phyloP scores from a whole-genome alignment of 2,329 filamentous ascomycete genomes.

The Paecilomyces sp. region DNA sequence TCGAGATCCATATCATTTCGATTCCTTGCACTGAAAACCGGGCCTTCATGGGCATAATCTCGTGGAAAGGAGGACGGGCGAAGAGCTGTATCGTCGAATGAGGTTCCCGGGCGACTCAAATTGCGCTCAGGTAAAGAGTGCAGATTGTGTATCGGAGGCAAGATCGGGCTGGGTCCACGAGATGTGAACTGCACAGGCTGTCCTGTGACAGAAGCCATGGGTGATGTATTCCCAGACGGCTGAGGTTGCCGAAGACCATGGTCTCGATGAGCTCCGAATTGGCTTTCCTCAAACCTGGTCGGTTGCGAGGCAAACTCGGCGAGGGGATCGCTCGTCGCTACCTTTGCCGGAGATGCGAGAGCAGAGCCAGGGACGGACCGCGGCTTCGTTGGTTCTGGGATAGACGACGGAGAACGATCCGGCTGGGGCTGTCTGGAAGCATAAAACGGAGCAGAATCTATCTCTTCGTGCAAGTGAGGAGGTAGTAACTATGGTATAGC shows the following conservation, averaged over 20 bases:
- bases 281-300: conserved; percentile 3
- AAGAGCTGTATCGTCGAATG: conserved; percentile 17
- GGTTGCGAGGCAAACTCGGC: conserved; percentile 18
- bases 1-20: conserved; percentile 16
- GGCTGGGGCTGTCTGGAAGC: conserved; percentile 19
- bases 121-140: conserved; percentile 23
- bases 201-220: background rate
- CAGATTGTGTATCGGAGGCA: conserved; percentile 31
- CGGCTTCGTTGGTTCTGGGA: conserved; percentile 22
- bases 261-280: background rate
- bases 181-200: conserved; percentile 13
- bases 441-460: conserved; percentile 31
- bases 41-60: conserved; percentile 11
- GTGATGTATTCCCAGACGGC: conserved; percentile 2
- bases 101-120: conserved; percentile 13
- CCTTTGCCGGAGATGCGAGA: conserved; percentile 12
- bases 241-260: background rate
- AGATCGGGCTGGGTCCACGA: conserved; percentile 27
- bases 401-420: conserved; percentile 19
- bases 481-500: conserved; percentile 25
- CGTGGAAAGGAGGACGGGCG: conserved; percentile 20
- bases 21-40: conserved; percentile 8
- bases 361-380: conserved; percentile 19
- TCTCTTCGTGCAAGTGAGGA: conserved; percentile 34
- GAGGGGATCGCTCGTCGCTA: conserved; percentile 13